A percentile compares a stretch with the other conserved stretches of the same genome.
Evolutionary conservation across 331 rosid species (phyloP).

Genomic region (Quercus tomentella): DNA sequence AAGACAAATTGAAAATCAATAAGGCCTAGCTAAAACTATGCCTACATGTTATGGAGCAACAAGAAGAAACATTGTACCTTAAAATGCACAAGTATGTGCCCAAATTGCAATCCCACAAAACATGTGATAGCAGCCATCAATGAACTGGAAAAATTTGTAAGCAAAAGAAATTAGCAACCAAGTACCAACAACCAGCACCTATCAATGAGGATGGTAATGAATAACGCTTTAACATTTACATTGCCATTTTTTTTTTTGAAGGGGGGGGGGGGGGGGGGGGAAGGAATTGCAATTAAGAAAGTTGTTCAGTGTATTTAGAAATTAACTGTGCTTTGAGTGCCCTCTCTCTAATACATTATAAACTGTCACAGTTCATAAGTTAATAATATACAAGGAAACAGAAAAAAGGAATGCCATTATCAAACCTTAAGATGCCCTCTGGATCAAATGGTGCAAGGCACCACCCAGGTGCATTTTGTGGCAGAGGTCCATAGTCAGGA

Average conservation of each 20-base stretch:
- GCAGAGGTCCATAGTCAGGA: constrained; percentile 79
- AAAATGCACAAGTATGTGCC: constrained; percentile 60
- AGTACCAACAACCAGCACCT: neutral
- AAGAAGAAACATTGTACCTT: constrained; percentile 38
- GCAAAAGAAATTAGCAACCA: constrained; percentile 27
- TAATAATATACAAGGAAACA: neutral
- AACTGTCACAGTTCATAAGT: neutral
- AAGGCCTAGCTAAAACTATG: neutral
- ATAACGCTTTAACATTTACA: neutral
- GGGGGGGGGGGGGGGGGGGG: too few relatives aligned
- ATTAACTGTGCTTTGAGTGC: neutral
- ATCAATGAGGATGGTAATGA: constrained; percentile 6
- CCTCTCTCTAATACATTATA: neutral
- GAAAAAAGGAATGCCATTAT: constrained; percentile 10
- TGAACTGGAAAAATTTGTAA: constrained; percentile 50
- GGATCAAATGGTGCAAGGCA: constrained; percentile 83
- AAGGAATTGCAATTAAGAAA: neutral
- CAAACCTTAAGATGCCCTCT: constrained; percentile 75
- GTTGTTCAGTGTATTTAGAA: neutral
- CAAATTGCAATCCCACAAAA: constrained; percentile 70
- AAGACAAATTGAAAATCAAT: neutral
- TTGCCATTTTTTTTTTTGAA: neutral
- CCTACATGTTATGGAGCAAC: neutral
- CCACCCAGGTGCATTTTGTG: constrained; percentile 68
- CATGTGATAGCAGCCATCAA: constrained; percentile 81